Evolutionary conservation across 805 yeast genomes (phyloP).

Genomic region (Torulaspora delbrueckii): DNA sequence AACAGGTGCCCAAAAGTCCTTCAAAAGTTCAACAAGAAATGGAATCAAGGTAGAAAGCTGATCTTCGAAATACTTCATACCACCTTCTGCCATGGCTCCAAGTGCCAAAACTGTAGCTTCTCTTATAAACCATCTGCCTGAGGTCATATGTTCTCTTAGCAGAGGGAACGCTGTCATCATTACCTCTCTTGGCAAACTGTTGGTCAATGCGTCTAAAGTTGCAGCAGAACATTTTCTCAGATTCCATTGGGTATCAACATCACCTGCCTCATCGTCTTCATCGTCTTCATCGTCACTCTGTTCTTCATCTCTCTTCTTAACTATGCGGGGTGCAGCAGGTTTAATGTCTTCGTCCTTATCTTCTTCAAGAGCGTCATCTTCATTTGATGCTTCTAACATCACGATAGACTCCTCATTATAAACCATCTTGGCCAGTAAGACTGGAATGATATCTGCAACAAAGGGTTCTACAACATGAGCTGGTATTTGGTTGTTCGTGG

Average conservation of each 20-base stretch:
- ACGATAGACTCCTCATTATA: conserved; percentile 78
- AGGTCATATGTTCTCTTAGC: conserved; percentile 62
- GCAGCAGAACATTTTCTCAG: conserved; percentile 93
- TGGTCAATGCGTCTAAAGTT: conserved; percentile 76
- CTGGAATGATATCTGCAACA: conserved; percentile 65
- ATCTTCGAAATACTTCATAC: conserved; percentile 61
- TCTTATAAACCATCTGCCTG: conserved; percentile 79
- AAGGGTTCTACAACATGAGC: conserved; percentile 50
- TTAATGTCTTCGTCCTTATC: conserved; percentile 85
- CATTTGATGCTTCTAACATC: conserved; percentile 51
- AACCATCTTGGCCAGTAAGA: conserved; percentile 74
- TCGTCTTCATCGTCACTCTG: conserved; percentile 61
- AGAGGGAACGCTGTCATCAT: conserved; percentile 66
- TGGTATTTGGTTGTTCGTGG: conserved; percentile 56
- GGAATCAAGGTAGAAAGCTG: conserved; percentile 80
- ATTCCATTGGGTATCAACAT: conserved; percentile 75
- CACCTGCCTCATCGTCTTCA: conserved; percentile 66
- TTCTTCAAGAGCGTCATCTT: conserved; percentile 69
- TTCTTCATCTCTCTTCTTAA: conserved; percentile 43
- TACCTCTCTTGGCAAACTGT: conserved; percentile 61
- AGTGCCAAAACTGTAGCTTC: conserved; percentile 92
- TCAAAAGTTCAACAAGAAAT: conserved; percentile 71
- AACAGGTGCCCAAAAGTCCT: conserved; percentile 75
- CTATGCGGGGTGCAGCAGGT: conserved; percentile 71
- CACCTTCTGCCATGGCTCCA: conserved; percentile 93